phyloP scores from a whole-genome alignment of 495 filamentous ascomycete genomes.

The Xylaria cubensis region DNA sequence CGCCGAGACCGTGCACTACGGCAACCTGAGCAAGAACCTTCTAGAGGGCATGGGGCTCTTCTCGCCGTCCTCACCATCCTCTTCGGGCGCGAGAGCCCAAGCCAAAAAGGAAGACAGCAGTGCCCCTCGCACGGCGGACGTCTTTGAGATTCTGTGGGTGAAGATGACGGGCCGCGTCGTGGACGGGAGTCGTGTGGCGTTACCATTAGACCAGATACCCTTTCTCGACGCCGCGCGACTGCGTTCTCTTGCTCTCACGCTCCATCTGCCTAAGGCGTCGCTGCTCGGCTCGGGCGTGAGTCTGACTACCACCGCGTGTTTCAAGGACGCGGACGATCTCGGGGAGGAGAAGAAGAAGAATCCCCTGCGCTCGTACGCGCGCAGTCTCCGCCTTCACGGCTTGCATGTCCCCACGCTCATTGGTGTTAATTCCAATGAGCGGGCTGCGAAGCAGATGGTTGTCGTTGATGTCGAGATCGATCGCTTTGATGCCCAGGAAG shows the following conservation, averaged over 20 bases:
- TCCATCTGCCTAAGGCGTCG: constrained; percentile 59
- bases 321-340: constrained; percentile 23
- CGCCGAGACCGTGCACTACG: constrained; percentile 66
- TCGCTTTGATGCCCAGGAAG: constrained; percentile 39
- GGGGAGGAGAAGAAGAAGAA: constrained; percentile 23
- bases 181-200: constrained; percentile 36
- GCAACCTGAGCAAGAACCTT: constrained; percentile 62
- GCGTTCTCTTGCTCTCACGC: constrained; percentile 46
- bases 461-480: constrained; percentile 62
- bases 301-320: constrained; percentile 47
- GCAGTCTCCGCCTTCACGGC: constrained; percentile 47
- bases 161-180: constrained; percentile 40
- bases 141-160: constrained; percentile 43
- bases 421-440: constrained; percentile 67
- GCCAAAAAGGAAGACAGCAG: neutral
- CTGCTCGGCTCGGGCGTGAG: constrained; percentile 57
- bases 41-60: constrained; percentile 41
- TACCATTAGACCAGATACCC: constrained; percentile 38
- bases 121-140: constrained; percentile 32
- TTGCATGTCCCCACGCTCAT: constrained; percentile 64
- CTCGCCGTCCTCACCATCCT: neutral
- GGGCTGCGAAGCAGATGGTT: constrained; percentile 63
- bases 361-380: constrained; percentile 36
- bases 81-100: neutral
- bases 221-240: constrained; percentile 41